phyloP scores from a whole-genome alignment of 495 filamentous ascomycete genomes.

The Penicilliopsis zonata region DNA sequence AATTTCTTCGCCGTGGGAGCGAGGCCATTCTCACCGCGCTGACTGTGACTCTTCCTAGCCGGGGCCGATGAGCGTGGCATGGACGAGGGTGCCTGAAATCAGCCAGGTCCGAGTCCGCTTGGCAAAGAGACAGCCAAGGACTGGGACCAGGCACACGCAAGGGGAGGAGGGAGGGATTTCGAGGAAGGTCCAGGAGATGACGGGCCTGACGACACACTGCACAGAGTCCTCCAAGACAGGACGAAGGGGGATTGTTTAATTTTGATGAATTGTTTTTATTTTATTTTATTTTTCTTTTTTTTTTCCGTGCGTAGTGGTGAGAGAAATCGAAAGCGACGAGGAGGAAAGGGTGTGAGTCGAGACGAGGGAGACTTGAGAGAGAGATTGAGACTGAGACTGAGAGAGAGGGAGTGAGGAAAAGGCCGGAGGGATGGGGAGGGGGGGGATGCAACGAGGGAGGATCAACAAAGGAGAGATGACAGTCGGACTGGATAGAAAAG shows the following conservation, averaged over 20 bases:
- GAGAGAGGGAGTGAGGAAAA: conserved; percentile 8
- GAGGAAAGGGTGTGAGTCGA: background rate
- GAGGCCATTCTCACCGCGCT: conserved; percentile 77
- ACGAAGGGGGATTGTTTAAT: no score
- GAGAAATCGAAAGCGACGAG: no score
- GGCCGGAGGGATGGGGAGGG: conserved; percentile 3
- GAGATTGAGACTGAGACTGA: conserved; percentile 5
- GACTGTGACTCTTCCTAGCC: conserved; percentile 49
- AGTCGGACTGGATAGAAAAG: conserved; percentile 2
- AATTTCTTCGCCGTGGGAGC: conserved; percentile 78
- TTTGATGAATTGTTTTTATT: no score
- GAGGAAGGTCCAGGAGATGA: no score
- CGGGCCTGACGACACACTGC: no score
- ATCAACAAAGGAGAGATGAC: background rate
- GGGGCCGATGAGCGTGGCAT: conserved; percentile 71
- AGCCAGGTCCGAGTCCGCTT: conserved; percentile 42
- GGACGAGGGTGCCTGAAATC: conserved; percentile 34
- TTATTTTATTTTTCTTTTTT: no score
- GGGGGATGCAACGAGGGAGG: conserved; percentile 2
- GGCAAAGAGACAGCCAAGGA: conserved; percentile 40
- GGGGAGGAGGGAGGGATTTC: conserved; percentile 5
- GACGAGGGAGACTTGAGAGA: background rate
- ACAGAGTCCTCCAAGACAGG: no score
- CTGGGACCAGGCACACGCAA: conserved; percentile 33
- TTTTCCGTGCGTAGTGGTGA: no score